Evolutionary conservation across 2,329 filamentous ascomycete genomes (phyloP).

Genomic region (Epichloe aotearoae): DNA sequence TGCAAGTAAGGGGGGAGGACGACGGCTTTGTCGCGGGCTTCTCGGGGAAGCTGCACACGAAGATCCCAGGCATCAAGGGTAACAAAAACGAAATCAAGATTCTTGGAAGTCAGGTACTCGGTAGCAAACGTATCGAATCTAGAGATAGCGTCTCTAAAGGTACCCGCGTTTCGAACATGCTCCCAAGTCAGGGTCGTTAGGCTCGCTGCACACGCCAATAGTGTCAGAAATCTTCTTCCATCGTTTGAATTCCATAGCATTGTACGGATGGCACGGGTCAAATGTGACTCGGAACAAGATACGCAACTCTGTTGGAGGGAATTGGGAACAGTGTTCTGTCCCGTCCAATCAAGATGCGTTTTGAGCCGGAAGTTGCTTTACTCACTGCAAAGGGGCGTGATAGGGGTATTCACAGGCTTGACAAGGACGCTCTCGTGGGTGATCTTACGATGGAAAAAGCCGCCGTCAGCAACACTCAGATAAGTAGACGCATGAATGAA

Average conservation of each 20-base stretch:
- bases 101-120: conserved; percentile 81
- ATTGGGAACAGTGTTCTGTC: neutral
- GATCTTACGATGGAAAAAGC: conserved; percentile 41
- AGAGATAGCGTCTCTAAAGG: conserved; percentile 92
- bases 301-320: neutral
- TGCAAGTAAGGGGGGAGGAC: conserved; percentile 93
- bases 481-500: neutral
- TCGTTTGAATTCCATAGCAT: neutral
- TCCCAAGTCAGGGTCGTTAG: conserved; percentile 98
- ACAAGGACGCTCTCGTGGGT: conserved; percentile 93
- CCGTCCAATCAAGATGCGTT: conserved; percentile 3
- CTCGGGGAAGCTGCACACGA: conserved; percentile 94
- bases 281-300: neutral
- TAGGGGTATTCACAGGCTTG: conserved; percentile 96
- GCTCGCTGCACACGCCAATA: conserved; percentile 51
- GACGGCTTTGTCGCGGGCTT: conserved; percentile 95
- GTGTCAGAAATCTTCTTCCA: neutral
- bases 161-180: conserved; percentile 92
- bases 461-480: conserved; percentile 8
- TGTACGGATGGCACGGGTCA: neutral
- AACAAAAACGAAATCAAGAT: conserved; percentile 94
- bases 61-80: conserved; percentile 98
- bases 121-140: conserved; percentile 88
- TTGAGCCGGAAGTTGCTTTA: conserved; percentile 20
- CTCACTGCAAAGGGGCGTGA: conserved; percentile 97